These are phyloP conservation scores for Trichoderma guizhouense DNA, from an alignment of 2,329 filamentous ascomycete genomes.

Conservation along the genomic window DNA sequence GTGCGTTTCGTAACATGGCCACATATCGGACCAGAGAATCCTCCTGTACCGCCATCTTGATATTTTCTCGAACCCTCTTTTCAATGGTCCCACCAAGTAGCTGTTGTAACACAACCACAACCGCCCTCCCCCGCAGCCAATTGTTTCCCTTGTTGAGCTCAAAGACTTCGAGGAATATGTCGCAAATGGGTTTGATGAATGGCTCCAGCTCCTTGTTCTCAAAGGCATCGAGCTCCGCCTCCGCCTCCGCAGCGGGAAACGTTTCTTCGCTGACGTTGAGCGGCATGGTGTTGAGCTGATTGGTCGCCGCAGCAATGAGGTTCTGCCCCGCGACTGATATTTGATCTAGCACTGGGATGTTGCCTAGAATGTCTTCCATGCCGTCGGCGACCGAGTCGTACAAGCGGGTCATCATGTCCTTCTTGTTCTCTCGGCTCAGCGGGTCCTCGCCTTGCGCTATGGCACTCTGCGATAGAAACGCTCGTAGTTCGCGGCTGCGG, in stretches of 20 bases:
- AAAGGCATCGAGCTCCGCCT: slow-evolving; percentile 90
- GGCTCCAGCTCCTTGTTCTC: slow-evolving; percentile 86
- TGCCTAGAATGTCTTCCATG: slow-evolving; percentile 96
- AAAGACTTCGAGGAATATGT: slow-evolving; percentile 94
- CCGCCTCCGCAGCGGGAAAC: slow-evolving; percentile 67
- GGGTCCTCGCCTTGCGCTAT: slow-evolving; percentile 60
- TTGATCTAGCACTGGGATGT: slow-evolving; percentile 92
- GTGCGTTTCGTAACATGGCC: slow-evolving; percentile 63
- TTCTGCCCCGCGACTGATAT: slow-evolving; percentile 90
- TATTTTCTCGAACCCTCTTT: slow-evolving; percentile 85
- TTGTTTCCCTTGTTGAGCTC: slow-evolving; percentile 93
- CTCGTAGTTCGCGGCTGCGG: slow-evolving; percentile 83
- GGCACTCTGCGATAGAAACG: slow-evolving; percentile 87
- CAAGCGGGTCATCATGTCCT: slow-evolving; percentile 87
- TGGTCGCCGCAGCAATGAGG: slow-evolving; percentile 73
- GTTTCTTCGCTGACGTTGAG: slow-evolving; percentile 51
- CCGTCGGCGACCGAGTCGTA: slow-evolving; percentile 97
- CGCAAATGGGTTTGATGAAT: slow-evolving; percentile 97
- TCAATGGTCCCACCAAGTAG: slow-evolving; percentile 94
- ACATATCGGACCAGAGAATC: slow-evolving; percentile 76
- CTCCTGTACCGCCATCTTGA: slow-evolving; percentile 70
- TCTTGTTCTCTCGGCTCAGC: slow-evolving; percentile 62
- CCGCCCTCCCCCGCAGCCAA: slow-evolving; percentile 92
- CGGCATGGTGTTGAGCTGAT: slow-evolving; percentile 56
- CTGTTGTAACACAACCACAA: slow-evolving; percentile 94